A percentile compares a stretch with the other conserved stretches of the same genome.
Evolutionary conservation across 441 rosid genomes (phyloP).

Genomic region (Euphorbia corollata): DNA sequence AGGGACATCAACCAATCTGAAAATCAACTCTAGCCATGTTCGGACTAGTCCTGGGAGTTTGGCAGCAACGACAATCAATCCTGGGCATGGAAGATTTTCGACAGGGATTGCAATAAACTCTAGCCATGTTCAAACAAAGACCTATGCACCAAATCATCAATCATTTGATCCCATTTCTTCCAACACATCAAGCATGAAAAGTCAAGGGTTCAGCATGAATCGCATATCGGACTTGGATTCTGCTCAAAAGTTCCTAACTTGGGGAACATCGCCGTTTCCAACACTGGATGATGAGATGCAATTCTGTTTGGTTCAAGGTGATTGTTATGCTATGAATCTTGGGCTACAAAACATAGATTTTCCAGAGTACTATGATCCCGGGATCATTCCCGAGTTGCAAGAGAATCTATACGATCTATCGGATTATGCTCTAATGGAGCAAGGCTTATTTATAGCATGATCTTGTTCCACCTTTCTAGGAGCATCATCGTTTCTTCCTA

Average conservation of each 20-base stretch:
- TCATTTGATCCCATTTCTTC: slow-evolving; percentile 33
- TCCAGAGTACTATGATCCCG: slow-evolving; percentile 36
- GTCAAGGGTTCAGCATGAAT: slow-evolving; percentile 31
- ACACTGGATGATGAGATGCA: slow-evolving; percentile 42
- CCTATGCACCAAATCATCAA: slow-evolving; percentile 27
- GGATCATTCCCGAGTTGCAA: slow-evolving; percentile 41
- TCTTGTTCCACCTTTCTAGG: slow-evolving; percentile 17
- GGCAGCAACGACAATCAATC: neutral
- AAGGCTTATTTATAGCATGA: slow-evolving; percentile 60
- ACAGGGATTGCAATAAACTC: slow-evolving; percentile 18
- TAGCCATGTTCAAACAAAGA: slow-evolving; percentile 30
- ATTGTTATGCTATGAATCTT: slow-evolving; percentile 38
- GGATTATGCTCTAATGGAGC: slow-evolving; percentile 51
- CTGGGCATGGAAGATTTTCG: slow-evolving; percentile 13
- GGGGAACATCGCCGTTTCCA: slow-evolving; percentile 29
- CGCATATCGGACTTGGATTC: slow-evolving; percentile 35
- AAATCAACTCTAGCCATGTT: neutral
- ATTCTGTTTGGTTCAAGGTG: slow-evolving; percentile 46
- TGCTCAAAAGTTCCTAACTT: slow-evolving; percentile 29
- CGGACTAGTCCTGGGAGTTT: neutral
- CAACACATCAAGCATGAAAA: slow-evolving; percentile 28
- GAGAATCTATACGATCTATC: slow-evolving; percentile 53
- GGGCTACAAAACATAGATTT: slow-evolving; percentile 44
- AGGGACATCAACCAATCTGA: slow-evolving; percentile 20
- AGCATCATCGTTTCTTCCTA: no score